These are phyloP conservation scores for Nadsonia fulvescens DNA, from an alignment of 805 yeast genomes.

Conservation along the genomic window DNA sequence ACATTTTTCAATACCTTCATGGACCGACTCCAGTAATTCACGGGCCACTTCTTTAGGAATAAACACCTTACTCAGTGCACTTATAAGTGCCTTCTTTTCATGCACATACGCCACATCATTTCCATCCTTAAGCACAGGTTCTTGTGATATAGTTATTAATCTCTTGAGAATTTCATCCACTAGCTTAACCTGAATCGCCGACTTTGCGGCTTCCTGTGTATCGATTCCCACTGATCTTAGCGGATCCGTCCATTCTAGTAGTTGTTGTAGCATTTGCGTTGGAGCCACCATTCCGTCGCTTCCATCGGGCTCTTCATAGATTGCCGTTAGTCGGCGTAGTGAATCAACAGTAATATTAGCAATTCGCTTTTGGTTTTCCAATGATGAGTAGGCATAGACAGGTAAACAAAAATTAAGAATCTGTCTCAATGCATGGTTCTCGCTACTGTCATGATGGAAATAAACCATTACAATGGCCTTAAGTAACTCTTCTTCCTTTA, in stretches of 20 bases:
- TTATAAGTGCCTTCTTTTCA: constrained; percentile 33
- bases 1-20: constrained; percentile 15
- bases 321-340: constrained; percentile 28
- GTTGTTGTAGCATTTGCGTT: constrained; percentile 42
- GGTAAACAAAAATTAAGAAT: constrained; percentile 77
- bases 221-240: constrained; percentile 19
- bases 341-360: constrained; percentile 22
- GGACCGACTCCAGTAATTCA: constrained; percentile 14
- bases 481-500: constrained; percentile 45
- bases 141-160: too few relatives aligned
- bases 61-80: constrained; percentile 30
- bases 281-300: constrained; percentile 24
- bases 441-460: constrained; percentile 47
- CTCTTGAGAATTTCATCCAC: constrained; percentile 35
- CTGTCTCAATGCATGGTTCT: constrained; percentile 54
- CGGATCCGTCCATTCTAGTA: constrained; percentile 79
- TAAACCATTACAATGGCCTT: constrained; percentile 51
- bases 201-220: constrained; percentile 23
- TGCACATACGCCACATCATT: constrained; percentile 31
- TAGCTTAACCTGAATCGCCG: constrained; percentile 37
- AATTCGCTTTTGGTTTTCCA: constrained; percentile 49
- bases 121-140: too few relatives aligned
- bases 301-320: constrained; percentile 21
- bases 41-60: constrained; percentile 20
- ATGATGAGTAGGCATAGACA: constrained; percentile 65